Percentiles rank a stretch among this genome's conserved stretches.
Conservation (phyloP, 1,284 basidiomycete species). For the Malassezia restricta region DNA sequence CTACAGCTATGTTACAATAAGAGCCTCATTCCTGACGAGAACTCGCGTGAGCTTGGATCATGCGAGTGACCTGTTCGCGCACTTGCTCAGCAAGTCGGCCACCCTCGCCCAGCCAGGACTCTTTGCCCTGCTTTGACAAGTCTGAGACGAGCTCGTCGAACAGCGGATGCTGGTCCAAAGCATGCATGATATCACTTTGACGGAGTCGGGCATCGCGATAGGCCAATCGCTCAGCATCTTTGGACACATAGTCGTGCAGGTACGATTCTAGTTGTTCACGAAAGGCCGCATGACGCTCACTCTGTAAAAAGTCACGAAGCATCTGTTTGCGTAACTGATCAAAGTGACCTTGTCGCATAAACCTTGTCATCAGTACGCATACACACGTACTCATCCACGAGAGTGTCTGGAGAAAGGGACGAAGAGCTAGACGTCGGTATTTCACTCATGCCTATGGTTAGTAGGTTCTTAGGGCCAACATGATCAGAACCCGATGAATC, state of each 20-base stretch:
- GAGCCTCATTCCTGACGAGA: not conserved
- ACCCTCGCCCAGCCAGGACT: not conserved
- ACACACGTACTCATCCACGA: slow-evolving; percentile 1
- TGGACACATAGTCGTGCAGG: not conserved
- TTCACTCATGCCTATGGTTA: not conserved
- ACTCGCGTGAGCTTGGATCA: not conserved
- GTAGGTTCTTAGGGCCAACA: not conserved
- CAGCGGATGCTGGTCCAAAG: slow-evolving; percentile 1
- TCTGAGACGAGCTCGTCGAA: slow-evolving; percentile 4
- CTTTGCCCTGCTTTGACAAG: not conserved
- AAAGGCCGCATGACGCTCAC: slow-evolving; percentile 1
- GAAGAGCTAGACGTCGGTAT: not conserved
- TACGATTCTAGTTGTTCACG: not conserved
- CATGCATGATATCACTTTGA: slow-evolving; percentile 13
- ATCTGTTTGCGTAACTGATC: slow-evolving; percentile 12
- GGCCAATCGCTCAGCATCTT: slow-evolving; percentile 4
- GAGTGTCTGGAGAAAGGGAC: not conserved
- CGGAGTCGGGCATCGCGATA: slow-evolving; percentile 13
- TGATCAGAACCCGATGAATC: slow-evolving; percentile 18
- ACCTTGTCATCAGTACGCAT: not conserved
- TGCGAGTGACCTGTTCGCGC: slow-evolving; percentile 1
- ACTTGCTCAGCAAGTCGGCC: slow-evolving; percentile 3
- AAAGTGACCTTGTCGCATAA: slow-evolving; percentile 15
- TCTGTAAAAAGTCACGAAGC: slow-evolving; percentile 8
- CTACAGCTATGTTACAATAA: not conserved